These are phyloP conservation scores for Suillus tomentosus DNA, from an alignment of 768 basidiomycete species.

Conservation along the genomic window DNA sequence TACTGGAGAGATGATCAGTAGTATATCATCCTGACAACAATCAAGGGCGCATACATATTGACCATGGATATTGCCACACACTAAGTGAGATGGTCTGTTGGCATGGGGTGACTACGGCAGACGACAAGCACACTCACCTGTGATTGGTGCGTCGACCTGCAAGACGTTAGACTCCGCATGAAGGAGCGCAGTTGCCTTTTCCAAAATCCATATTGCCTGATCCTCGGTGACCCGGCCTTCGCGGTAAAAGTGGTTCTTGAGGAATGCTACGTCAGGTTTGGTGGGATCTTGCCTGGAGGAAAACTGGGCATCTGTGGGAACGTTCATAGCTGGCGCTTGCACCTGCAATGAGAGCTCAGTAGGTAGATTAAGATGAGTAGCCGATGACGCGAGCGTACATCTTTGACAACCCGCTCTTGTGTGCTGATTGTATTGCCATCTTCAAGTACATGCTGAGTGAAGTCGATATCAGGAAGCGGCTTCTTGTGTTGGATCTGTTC, in stretches of 20 bases:
- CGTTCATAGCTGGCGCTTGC: constrained; percentile 94
- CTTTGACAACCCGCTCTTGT: constrained; percentile 94
- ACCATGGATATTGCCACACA: constrained; percentile 98
- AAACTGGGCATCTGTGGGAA: constrained; percentile 94
- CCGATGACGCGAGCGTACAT: constrained; percentile 53
- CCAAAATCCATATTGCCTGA: constrained; percentile 92
- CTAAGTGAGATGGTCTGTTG: constrained; percentile 38
- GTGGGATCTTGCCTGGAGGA: constrained; percentile 79
- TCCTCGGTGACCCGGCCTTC: constrained; percentile 94
- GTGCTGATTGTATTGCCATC: constrained; percentile 92
- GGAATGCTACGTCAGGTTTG: constrained; percentile 93
- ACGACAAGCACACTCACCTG: constrained; percentile 52
- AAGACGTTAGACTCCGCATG: constrained; percentile 87
- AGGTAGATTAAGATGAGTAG: constrained; percentile 15
- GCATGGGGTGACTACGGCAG: not conserved
- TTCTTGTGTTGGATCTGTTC: constrained; percentile 44
- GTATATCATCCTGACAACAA: constrained; percentile 13
- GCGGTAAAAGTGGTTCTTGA: constrained; percentile 99
- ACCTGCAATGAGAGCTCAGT: constrained; percentile 53
- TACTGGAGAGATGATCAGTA: constrained; percentile 50
- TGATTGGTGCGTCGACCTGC: constrained; percentile 96
- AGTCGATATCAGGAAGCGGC: constrained; percentile 72
- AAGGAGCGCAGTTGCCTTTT: constrained; percentile 83
- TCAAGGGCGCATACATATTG: constrained; percentile 79
- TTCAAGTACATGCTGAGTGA: constrained; percentile 89